Percentiles rank a stretch among this genome's conserved stretches.
Evolutionary conservation across 2,329 filamentous ascomycete genomes (phyloP).

Genomic region (Aspergillus costaricaensis): DNA sequence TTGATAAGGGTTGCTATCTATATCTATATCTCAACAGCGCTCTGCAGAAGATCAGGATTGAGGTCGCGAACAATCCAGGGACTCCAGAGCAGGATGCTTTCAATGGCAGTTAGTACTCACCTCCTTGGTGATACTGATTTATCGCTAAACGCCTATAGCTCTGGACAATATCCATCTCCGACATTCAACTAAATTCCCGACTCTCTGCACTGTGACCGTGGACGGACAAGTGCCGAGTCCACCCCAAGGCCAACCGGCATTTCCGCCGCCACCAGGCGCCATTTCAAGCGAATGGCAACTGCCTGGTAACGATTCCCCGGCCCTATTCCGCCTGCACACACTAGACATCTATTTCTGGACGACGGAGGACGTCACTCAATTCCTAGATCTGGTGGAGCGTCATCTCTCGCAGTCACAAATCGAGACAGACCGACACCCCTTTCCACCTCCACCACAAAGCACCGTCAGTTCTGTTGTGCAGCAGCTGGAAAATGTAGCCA

Average conservation of each 20-base stretch:
- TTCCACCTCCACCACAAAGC: constrained; percentile 37
- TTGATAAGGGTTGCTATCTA: constrained; percentile 65
- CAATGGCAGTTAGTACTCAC: constrained; percentile 53
- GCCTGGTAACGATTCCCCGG: constrained; percentile 54
- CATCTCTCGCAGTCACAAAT: constrained; percentile 45
- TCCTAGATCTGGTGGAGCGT: constrained; percentile 50
- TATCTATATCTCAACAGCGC: constrained; percentile 63
- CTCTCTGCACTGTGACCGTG: constrained; percentile 59
- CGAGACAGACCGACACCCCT: constrained; percentile 51
- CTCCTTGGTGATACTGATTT: not conserved
- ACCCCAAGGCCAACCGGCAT: constrained; percentile 26
- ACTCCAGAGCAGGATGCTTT: constrained; percentile 67
- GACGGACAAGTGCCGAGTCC: constrained; percentile 39
- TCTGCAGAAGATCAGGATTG: constrained; percentile 57
- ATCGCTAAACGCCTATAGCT: constrained; percentile 33
- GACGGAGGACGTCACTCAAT: constrained; percentile 57
- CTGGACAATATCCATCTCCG: constrained; percentile 55
- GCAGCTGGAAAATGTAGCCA: constrained; percentile 63
- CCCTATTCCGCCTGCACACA: constrained; percentile 57
- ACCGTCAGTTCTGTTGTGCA: constrained; percentile 63
- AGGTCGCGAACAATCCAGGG: constrained; percentile 65
- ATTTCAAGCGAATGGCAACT: constrained; percentile 58
- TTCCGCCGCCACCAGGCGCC: constrained; percentile 28
- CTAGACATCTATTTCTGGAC: constrained; percentile 68
- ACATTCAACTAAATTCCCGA: constrained; percentile 62